Base-by-base conservation (phyloP, 2,329 filamentous ascomycete genomes). In the Fusarium sp. region DNA sequence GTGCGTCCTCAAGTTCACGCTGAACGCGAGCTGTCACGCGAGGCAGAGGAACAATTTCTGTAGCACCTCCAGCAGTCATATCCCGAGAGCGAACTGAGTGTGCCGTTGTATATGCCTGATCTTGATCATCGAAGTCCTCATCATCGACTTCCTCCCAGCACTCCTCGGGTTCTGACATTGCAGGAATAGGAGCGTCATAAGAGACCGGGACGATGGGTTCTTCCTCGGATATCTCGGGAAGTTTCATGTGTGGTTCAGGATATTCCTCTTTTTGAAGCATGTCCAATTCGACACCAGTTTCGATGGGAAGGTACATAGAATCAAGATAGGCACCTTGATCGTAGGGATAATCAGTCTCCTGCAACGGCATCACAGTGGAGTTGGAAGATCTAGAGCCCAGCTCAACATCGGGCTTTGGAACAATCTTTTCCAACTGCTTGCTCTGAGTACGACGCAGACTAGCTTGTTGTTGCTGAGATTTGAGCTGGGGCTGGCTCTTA, bases 61-160 rank as follows among this genome's bases (percentile, higher is more conserved):
- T 88, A 20, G 82, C 81, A 54, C 85, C 85, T 30, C 83, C 81
- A 7, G 84, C 85, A 13, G 86, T 89, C 73, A 87, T 82, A 72
- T 89, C 87, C 46, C 93, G 92, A 54, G 94, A 93, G 26, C 89
- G 88, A 70, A 90, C 89, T 14, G 93, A 94, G 73, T 92, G 90
- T 41, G 93, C 90, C 5, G 93, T 96, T 27, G 90, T 91, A 62
- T 93, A 93, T 26, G 92, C 95, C 64, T 92, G 92, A 32, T 83
- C 80, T 44, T 83, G 80, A 74, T 89, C 87, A 46, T 89, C 87
- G 69, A 87, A 88, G 42, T 84, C 85, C 69, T 94, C 93, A 15
- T 93, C 92, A 30, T 95, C 91, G 18, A 92, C 91, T 20, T 94
- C 92, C 18, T 93, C 91, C 91, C 91, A 94, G 75, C 91, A 92